Conservation (phyloP, 345 rosid genomes). For the Lenwebbia sp. region DNA sequence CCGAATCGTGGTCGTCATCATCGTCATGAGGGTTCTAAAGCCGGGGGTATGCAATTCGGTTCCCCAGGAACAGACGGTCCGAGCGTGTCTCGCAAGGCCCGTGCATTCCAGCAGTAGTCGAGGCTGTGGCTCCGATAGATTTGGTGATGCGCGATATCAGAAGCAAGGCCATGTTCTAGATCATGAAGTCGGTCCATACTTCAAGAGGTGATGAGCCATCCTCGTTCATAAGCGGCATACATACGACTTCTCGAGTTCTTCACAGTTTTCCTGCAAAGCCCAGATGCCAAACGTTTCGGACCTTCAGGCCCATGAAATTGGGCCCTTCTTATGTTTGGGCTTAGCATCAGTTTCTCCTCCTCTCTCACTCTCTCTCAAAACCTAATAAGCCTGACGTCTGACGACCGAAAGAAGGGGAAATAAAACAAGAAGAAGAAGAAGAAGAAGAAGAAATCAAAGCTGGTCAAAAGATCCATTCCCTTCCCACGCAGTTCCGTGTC, state of each 20-base stretch:
- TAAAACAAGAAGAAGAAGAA: neutral
- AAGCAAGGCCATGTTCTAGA: no score
- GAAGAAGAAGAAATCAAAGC: neutral
- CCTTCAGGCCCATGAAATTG: neutral
- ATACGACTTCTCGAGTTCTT: neutral
- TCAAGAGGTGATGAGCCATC: neutral
- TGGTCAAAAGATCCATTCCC: neutral
- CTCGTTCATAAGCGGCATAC: neutral
- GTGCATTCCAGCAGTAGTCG: neutral
- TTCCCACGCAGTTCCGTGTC: neutral
- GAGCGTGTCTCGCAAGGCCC: neutral
- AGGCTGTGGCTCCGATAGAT: neutral
- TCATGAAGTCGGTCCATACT: no score
- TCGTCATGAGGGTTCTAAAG: neutral
- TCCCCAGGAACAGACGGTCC: neutral
- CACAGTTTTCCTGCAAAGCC: neutral
- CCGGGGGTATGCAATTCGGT: neutral
- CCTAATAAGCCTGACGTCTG: neutral
- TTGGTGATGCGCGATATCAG: neutral
- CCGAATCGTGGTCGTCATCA: no score
- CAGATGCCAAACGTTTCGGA: neutral
- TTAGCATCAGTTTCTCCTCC: neutral
- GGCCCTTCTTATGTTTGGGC: neutral
- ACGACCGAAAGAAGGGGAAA: neutral
- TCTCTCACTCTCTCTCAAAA: neutral